Evolutionary conservation across 176 grass and related monocot genomes (phyloP).

Genomic region (Triticum aestivum): DNA sequence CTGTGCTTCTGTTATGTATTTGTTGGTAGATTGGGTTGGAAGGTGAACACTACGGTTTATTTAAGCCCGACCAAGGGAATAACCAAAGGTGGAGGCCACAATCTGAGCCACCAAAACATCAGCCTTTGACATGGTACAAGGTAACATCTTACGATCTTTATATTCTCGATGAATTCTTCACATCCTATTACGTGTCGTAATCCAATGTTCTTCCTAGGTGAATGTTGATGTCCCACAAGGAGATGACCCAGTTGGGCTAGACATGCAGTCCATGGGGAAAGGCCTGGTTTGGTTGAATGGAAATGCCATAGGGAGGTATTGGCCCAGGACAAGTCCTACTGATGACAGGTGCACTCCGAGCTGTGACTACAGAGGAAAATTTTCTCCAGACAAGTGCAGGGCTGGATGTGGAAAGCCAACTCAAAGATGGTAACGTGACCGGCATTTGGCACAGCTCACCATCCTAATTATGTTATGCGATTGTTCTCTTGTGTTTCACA

Average conservation of each 20-base stretch:
- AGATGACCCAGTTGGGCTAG: slow-evolving; percentile 77
- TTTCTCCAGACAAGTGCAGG: slow-evolving; percentile 78
- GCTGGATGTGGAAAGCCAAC: slow-evolving; percentile 82
- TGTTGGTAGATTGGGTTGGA: slow-evolving; percentile 82
- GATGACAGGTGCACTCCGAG: slow-evolving; percentile 56
- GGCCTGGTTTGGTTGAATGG: slow-evolving; percentile 95
- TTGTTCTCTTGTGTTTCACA: slow-evolving; percentile 7
- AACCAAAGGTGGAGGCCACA: slow-evolving; percentile 57
- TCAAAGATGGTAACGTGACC: slow-evolving; percentile 78
- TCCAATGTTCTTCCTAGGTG: slow-evolving; percentile 42
- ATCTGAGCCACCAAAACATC: slow-evolving; percentile 68
- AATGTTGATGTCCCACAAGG: slow-evolving; percentile 75
- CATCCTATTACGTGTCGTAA: slow-evolving; percentile 17
- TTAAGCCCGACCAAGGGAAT: slow-evolving; percentile 43
- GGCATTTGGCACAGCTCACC: not conserved
- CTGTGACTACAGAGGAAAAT: slow-evolving; percentile 81
- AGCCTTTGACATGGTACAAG: slow-evolving; percentile 98
- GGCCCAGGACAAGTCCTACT: slow-evolving; percentile 57
- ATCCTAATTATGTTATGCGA: not conserved
- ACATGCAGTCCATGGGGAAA: slow-evolving; percentile 96
- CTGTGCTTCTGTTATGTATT: slow-evolving; percentile 10
- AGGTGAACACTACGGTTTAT: slow-evolving; percentile 75
- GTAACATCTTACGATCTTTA: slow-evolving; percentile 41
- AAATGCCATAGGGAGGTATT: slow-evolving; percentile 88
- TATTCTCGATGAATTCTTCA: slow-evolving; percentile 5